These are phyloP conservation scores for Claviceps sp. DNA, from an alignment of 2,329 filamentous ascomycete genomes.

Conservation along the genomic window DNA sequence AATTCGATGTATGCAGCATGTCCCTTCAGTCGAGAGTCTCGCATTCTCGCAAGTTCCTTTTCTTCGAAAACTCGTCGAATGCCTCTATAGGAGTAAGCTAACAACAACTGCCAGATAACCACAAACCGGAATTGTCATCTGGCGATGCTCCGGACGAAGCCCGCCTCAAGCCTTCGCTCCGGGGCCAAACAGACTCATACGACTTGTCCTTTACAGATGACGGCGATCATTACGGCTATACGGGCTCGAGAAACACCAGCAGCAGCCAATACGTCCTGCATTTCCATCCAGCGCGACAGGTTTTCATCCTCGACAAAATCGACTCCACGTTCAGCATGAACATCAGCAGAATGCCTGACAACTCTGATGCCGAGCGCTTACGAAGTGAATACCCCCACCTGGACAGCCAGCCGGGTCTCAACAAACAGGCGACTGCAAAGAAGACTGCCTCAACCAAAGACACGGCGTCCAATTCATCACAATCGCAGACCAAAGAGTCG, in stretches of 20 bases:
- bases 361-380: constrained; percentile 49
- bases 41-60: not conserved
- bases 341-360: constrained; percentile 54
- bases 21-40: not conserved
- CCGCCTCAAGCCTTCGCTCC: constrained; percentile 36
- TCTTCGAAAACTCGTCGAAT: not conserved
- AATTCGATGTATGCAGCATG: constrained; percentile 37
- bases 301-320: constrained; percentile 70
- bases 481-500: constrained; percentile 6
- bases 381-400: constrained; percentile 56
- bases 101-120: constrained; percentile 36
- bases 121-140: constrained; percentile 42
- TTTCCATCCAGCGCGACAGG: constrained; percentile 61
- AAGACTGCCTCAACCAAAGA: constrained; percentile 12
- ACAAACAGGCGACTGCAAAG: constrained; percentile 15
- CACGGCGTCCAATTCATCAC: constrained; percentile 1
- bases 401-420: constrained; percentile 18
- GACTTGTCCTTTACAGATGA: constrained; percentile 42
- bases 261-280: constrained; percentile 53
- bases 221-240: constrained; percentile 44
- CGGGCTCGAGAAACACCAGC: constrained; percentile 43
- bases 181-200: constrained; percentile 38
- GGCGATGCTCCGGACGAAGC: constrained; percentile 33
- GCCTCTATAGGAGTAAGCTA: not conserved
- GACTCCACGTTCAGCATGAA: constrained; percentile 84